These are phyloP conservation scores for Raffaelea ambrosiae DNA, from an alignment of 2,329 filamentous ascomycete species.

Conservation along the genomic window DNA sequence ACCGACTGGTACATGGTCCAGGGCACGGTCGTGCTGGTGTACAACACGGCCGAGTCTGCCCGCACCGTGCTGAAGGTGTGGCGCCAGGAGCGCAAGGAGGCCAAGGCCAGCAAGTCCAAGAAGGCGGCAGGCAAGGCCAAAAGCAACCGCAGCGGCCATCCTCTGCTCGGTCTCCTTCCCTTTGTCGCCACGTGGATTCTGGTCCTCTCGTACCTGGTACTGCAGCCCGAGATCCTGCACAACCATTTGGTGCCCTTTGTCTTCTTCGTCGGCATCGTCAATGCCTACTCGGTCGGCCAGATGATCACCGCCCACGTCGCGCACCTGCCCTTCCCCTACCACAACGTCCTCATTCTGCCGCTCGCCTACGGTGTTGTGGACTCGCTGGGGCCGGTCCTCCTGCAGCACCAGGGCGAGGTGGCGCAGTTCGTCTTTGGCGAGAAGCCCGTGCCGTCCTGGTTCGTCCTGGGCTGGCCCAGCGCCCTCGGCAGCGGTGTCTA, in stretches of 20 bases:
- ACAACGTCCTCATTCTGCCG: conserved; percentile 75
- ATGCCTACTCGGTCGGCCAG: conserved; percentile 89
- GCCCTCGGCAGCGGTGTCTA: conserved; percentile 69
- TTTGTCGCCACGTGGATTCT: conserved; percentile 72
- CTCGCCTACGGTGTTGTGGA: conserved; percentile 73
- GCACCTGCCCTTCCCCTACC: conserved; percentile 79
- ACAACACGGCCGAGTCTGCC: conserved; percentile 75
- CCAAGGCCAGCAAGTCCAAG: background rate
- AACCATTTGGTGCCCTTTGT: conserved; percentile 82
- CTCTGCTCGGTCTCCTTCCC: conserved; percentile 75
- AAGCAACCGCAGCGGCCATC: conserved; percentile 61
- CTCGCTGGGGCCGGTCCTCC: conserved; percentile 62
- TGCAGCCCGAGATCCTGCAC: conserved; percentile 77
- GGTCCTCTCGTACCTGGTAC: conserved; percentile 68
- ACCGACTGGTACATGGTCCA: conserved; percentile 91
- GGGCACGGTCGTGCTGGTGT: conserved; percentile 69
- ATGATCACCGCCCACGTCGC: conserved; percentile 95
- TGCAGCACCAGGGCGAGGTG: conserved; percentile 32
- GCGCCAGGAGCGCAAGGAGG: conserved; percentile 25
- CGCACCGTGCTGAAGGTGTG: conserved; percentile 79
- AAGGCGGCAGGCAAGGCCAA: conserved; percentile 25
- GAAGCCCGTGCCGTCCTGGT: conserved; percentile 3
- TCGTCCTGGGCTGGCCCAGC: conserved; percentile 61
- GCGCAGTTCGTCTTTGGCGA: conserved; percentile 5
- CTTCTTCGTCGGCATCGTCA: conserved; percentile 80